Evolutionary conservation across 73 alveolate species (phyloP).

Genomic region (Blepharisma stoltei): DNA sequence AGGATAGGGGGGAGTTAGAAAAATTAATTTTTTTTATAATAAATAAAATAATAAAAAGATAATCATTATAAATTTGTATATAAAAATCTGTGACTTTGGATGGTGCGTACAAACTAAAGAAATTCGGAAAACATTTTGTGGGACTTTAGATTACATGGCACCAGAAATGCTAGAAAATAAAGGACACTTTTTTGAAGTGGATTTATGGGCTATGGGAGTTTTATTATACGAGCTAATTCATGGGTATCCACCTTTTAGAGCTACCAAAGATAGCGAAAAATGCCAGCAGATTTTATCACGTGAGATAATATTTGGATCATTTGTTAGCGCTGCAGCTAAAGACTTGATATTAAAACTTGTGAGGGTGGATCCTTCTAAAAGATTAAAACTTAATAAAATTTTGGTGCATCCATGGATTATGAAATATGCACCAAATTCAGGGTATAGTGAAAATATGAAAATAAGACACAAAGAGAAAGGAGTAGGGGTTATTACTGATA

Average conservation of each 20-base stretch:
- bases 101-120: constrained; percentile 71
- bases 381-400: constrained; percentile 1
- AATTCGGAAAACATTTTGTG: constrained; percentile 87
- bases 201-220: constrained; percentile 91
- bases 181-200: constrained; percentile 73
- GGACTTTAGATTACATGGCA: constrained; percentile 95
- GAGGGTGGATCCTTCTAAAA: background rate
- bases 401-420: background rate
- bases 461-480: background rate
- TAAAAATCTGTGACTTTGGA: constrained; percentile 93
- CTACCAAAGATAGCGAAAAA: constrained; percentile 6
- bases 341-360: background rate
- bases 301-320: background rate
- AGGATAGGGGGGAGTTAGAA: no score
- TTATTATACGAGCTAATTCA: constrained; percentile 86
- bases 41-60: no score
- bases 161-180: constrained; percentile 84
- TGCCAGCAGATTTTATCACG: constrained; percentile 15
- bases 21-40: no score
- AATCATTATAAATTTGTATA: no score
- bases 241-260: constrained; percentile 84
- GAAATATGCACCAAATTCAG: background rate
- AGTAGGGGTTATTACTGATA: constrained; percentile 4
- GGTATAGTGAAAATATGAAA: background rate
- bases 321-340: background rate